phyloP scores from a whole-genome alignment of 2,329 filamentous ascomycete species.

The Botrytis deweyae region DNA sequence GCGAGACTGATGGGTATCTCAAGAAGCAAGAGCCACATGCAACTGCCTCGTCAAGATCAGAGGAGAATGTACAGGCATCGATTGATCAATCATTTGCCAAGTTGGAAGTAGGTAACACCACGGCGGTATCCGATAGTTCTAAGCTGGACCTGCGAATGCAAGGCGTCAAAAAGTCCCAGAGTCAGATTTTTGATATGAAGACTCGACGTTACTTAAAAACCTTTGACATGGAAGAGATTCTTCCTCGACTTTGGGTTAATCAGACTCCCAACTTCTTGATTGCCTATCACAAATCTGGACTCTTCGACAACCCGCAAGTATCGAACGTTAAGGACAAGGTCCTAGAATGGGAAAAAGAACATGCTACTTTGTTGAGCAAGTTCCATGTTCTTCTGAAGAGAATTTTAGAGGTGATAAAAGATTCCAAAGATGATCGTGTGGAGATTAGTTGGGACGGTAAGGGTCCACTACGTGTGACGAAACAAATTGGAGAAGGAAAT shows the following conservation, averaged over 20 bases:
- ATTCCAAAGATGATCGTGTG: slow-evolving; percentile 23
- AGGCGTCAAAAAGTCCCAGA: slow-evolving; percentile 41
- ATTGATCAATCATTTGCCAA: slow-evolving; percentile 29
- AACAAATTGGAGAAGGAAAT: slow-evolving; percentile 30
- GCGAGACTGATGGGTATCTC: slow-evolving; percentile 58
- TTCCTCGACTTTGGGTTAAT: slow-evolving; percentile 49
- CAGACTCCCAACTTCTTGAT: slow-evolving; percentile 53
- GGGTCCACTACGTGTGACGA: slow-evolving; percentile 28
- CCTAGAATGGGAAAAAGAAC: slow-evolving; percentile 27
- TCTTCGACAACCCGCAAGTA: slow-evolving; percentile 41
- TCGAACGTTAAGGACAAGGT: slow-evolving; percentile 24
- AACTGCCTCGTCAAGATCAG: no score
- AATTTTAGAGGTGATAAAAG: slow-evolving; percentile 30
- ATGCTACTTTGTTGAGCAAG: slow-evolving; percentile 24
- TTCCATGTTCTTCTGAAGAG: slow-evolving; percentile 31
- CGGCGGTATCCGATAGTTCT: slow-evolving; percentile 39
- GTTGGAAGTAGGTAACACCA: slow-evolving; percentile 32
- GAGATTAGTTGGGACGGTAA: slow-evolving; percentile 27
- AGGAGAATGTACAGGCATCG: background rate
- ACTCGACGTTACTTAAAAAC: slow-evolving; percentile 43
- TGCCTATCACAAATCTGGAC: slow-evolving; percentile 47
- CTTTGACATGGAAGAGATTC: slow-evolving; percentile 39
- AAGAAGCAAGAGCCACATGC: slow-evolving; percentile 1
- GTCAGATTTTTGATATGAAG: slow-evolving; percentile 41
- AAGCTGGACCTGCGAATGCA: slow-evolving; percentile 38